Evolutionary conservation across 1,284 basidiomycete species (phyloP), one percentile per base, ranked within the genome.

Genomic region (Boletus sp.): DNA sequence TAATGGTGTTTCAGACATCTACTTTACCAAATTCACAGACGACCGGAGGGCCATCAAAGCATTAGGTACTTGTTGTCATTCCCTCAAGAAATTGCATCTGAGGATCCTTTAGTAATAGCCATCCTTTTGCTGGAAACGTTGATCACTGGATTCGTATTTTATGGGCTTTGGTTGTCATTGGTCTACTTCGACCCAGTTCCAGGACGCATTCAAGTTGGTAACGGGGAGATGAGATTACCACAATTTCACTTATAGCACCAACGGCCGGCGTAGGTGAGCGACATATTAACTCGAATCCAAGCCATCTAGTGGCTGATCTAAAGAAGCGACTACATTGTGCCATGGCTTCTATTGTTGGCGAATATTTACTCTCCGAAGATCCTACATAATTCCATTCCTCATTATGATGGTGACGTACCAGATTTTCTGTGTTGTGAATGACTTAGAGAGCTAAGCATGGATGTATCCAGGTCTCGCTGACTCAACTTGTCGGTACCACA

Each of bases 311-410:
- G 11, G 31, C 47, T 65, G 4, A 63, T 37, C 6, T 1, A 4
- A 6, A n/a, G 40, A 11, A 43, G 71, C 68, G 21, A 67, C 61
- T 2, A 62, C 54, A 8, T n/a, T 68, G n/a, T 60, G 59, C 8
- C 69, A 73, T 11, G 56, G 58, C 2, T 73, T 72, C 44, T 68
- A 62, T 51, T 71, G 67, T 56, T 72, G 68, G 71, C 50, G 63
- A 47, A 68, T 71, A 58, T 58, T 40, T 16, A 48, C 50, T 10
- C 44, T 71, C 23, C 40, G 38, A 10, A 50, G 17, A 37, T 60
- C n/a, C 2, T 21, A 14, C 19, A 6, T 57, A 21, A 9, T 72
- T 1, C 21, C 58, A 23, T 0, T 59, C 33, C 43, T 25, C 13
- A 70, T 72, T 16, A 65, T 69, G 61, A 60, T 48, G 68, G 70